These are phyloP conservation scores for Wickerhamomyces alni DNA, from an alignment of 805 yeast genomes.

Conservation along the genomic window DNA sequence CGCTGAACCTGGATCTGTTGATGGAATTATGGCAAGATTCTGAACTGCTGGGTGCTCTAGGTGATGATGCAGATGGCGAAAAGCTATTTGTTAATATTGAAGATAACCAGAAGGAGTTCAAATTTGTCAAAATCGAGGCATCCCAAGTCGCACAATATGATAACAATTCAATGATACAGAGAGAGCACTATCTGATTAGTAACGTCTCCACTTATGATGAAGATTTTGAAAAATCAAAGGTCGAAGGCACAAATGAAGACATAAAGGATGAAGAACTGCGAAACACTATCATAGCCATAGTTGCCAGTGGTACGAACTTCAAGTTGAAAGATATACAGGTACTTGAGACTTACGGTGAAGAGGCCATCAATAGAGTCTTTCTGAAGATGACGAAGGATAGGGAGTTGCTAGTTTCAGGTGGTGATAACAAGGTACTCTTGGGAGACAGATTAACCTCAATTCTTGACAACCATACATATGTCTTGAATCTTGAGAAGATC, in stretches of 20 bases:
- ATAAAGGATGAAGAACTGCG: constrained; percentile 22
- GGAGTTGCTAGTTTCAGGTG: constrained; percentile 42
- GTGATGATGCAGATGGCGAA: constrained; percentile 14
- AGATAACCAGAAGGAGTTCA: constrained; percentile 43
- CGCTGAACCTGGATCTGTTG: constrained; percentile 45
- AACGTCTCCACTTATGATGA: constrained; percentile 37
- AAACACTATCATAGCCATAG: constrained; percentile 28
- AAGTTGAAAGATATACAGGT: constrained; percentile 24
- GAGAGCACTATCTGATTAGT: constrained; percentile 48
- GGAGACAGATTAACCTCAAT: constrained; percentile 21
- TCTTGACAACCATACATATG: constrained; percentile 25
- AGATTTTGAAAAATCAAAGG: constrained; percentile 8
- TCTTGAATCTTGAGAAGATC: constrained; percentile 38
- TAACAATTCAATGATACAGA: constrained; percentile 63
- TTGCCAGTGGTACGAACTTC: constrained; percentile 21
- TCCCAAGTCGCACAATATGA: constrained; percentile 37
- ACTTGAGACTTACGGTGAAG: constrained; percentile 39
- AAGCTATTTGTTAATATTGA: constrained; percentile 31
- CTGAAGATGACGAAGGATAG: constrained; percentile 41
- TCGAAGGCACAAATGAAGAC: constrained; percentile 10
- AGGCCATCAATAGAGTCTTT: constrained; percentile 40
- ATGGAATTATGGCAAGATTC: constrained; percentile 61
- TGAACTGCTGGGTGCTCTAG: constrained; percentile 26
- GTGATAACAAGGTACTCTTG: constrained; percentile 35
- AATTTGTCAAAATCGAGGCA: constrained; percentile 28